Conservation (phyloP, 768 basidiomycete genomes). For the Tephrocybe sp. region DNA sequence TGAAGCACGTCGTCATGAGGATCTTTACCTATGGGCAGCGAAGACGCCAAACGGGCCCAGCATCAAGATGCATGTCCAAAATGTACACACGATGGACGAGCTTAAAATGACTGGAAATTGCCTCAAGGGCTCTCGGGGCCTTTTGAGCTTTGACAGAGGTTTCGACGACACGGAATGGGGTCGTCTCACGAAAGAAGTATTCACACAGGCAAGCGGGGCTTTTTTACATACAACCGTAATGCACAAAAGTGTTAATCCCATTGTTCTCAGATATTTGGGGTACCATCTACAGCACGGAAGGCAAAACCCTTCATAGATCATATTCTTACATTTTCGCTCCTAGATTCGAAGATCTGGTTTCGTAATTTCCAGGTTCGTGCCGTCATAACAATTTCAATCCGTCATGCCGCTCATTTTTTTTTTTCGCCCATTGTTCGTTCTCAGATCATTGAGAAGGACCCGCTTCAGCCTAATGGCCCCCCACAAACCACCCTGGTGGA, state of each 20-base stretch:
- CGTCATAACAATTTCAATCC: background rate
- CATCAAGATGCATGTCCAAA: constrained; percentile 97
- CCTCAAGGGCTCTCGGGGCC: constrained; percentile 89
- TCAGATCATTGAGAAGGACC: constrained; percentile 93
- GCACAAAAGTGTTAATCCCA: constrained; percentile 7
- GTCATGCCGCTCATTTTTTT: background rate
- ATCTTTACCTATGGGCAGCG: constrained; percentile 94
- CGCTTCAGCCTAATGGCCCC: constrained; percentile 80
- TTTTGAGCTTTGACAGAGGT: constrained; percentile 87
- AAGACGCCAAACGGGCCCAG: constrained; percentile 98
- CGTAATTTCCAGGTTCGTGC: constrained; percentile 89
- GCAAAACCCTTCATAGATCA: constrained; percentile 99
- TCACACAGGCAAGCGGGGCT: constrained; percentile 71
- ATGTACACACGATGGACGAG: constrained; percentile 99
- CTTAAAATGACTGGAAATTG: constrained; percentile 99
- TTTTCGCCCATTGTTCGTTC: constrained; percentile 16
- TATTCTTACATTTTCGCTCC: constrained; percentile 91
- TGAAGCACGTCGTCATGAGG: constrained; percentile 93
- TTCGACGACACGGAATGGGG: constrained; percentile 92
- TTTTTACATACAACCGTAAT: background rate
- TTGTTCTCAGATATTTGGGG: constrained; percentile 80
- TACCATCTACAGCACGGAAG: constrained; percentile 85
- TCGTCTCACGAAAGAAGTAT: constrained; percentile 85
- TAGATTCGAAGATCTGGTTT: constrained; percentile 98
- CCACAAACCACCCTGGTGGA: constrained; percentile 88